Evolutionary conservation across 2,329 filamentous ascomycete genomes (phyloP).

Genomic region (Phialophora macrospora): DNA sequence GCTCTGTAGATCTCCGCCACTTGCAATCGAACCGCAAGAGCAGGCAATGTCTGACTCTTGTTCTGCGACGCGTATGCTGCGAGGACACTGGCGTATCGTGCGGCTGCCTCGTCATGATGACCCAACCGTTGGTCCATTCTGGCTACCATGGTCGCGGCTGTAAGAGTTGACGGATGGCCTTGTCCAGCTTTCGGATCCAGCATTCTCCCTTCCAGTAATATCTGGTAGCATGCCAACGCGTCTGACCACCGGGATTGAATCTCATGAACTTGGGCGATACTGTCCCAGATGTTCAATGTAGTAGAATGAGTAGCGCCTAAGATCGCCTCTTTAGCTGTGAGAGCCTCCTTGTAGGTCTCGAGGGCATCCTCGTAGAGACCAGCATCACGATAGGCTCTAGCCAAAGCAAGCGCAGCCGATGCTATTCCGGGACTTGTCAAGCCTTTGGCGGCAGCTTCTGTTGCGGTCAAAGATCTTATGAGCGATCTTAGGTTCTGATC

Average conservation of each 20-base stretch:
- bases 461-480: neutral
- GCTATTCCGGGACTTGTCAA: neutral
- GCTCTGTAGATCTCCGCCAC: neutral
- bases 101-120: neutral
- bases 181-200: neutral
- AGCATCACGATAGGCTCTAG: neutral
- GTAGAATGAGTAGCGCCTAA: neutral
- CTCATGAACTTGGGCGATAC: neutral
- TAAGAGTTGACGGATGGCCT: neutral
- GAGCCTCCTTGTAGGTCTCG: neutral
- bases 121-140: neutral
- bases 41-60: neutral
- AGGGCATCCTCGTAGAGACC: neutral
- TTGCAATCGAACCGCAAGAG: neutral
- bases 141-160: neutral
- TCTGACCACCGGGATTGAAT: neutral
- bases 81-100: neutral
- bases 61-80: neutral
- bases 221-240: constrained; percentile 1
- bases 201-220: constrained; percentile 1
- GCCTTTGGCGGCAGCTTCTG: neutral
- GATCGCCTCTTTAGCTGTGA: neutral
- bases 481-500: neutral
- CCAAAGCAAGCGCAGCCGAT: neutral
- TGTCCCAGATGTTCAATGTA: neutral